Evolutionary conservation across 192 early-diverging fungal genomes (phyloP).

Genomic region (Allomyces macrogynus): DNA sequence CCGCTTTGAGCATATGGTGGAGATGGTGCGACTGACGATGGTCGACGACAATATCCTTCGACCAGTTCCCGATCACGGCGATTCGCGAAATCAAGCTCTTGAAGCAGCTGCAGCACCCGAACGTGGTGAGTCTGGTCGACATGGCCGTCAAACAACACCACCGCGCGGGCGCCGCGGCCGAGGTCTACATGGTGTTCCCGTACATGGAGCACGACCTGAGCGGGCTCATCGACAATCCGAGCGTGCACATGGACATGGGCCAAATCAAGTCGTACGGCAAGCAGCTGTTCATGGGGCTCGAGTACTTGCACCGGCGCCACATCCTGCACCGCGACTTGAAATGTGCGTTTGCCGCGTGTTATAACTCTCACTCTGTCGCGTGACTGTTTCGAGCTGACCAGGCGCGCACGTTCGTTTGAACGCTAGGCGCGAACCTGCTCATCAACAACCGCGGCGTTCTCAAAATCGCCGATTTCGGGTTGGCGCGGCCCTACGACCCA

Average conservation of each 20-base stretch:
- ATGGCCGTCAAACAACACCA: slow-evolving; percentile 49
- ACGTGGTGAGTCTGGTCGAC: slow-evolving; percentile 53
- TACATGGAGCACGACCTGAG: slow-evolving; percentile 97
- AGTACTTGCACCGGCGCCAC: slow-evolving; percentile 59
- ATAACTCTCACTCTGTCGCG: no score
- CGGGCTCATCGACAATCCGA: slow-evolving; percentile 75
- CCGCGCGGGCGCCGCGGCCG: slow-evolving; percentile 14
- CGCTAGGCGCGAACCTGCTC: slow-evolving; percentile 72
- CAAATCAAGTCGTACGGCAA: slow-evolving; percentile 84
- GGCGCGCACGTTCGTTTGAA: neutral
- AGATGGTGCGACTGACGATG: neutral
- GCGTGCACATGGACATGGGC: slow-evolving; percentile 41
- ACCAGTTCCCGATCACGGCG: slow-evolving; percentile 70
- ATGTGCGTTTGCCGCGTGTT: slow-evolving; percentile 7
- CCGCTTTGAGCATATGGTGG: neutral
- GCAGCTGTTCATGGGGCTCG: slow-evolving; percentile 79
- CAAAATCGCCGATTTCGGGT: slow-evolving; percentile 90
- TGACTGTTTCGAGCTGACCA: no score
- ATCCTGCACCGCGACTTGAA: slow-evolving; percentile 60
- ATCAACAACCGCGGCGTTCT: slow-evolving; percentile 78
- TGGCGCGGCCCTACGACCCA: slow-evolving; percentile 57
- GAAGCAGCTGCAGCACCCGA: slow-evolving; percentile 57
- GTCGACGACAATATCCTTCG: slow-evolving; percentile 7
- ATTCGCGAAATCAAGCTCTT: slow-evolving; percentile 93
- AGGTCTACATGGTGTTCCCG: slow-evolving; percentile 90